Conservation (phyloP, 2,329 filamentous ascomycete genomes). For the Penicillium olsonii region DNA sequence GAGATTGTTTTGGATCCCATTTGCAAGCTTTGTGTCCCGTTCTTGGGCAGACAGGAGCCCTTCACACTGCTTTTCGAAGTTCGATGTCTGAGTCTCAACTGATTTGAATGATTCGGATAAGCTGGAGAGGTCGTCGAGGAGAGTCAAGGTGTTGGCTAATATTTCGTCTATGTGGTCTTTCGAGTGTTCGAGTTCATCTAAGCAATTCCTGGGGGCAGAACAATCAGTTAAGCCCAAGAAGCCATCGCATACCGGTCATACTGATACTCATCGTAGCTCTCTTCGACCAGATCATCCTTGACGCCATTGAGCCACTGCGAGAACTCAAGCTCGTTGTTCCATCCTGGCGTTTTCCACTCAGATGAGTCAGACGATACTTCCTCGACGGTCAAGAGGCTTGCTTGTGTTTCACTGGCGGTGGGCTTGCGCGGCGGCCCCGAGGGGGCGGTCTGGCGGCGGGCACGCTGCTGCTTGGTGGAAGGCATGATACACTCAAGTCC, state of each 20-base stretch:
- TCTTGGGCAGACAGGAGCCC: slow-evolving; percentile 80
- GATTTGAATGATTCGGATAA: slow-evolving; percentile 83
- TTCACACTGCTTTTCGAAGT: slow-evolving; percentile 90
- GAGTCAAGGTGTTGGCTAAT: slow-evolving; percentile 72
- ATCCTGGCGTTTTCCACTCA: slow-evolving; percentile 14
- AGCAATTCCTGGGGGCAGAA: slow-evolving; percentile 63
- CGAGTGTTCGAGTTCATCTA: slow-evolving; percentile 77
- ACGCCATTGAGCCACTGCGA: slow-evolving; percentile 60
- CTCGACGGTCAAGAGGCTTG: slow-evolving; percentile 17
- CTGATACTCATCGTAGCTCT: slow-evolving; percentile 83
- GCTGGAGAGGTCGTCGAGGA: slow-evolving; percentile 72
- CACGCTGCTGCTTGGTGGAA: slow-evolving; percentile 34
- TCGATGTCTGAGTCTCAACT: slow-evolving; percentile 88
- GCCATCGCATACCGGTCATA: slow-evolving; percentile 41
- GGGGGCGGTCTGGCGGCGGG: slow-evolving; percentile 40
- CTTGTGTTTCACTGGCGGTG: slow-evolving; percentile 21
- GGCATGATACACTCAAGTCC: slow-evolving; percentile 22
- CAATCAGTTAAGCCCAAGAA: slow-evolving; percentile 10
- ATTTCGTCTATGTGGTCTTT: slow-evolving; percentile 80
- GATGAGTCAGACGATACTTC: slow-evolving; percentile 5
- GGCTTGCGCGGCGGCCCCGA: slow-evolving; percentile 35
- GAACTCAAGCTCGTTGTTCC: slow-evolving; percentile 59
- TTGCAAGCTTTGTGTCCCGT: slow-evolving; percentile 74
- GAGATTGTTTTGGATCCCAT: slow-evolving; percentile 85
- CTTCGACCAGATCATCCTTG: slow-evolving; percentile 70